phyloP scores from a whole-genome alignment of 2,329 filamentous ascomycete species.

The Stemphylium vesicarium region DNA sequence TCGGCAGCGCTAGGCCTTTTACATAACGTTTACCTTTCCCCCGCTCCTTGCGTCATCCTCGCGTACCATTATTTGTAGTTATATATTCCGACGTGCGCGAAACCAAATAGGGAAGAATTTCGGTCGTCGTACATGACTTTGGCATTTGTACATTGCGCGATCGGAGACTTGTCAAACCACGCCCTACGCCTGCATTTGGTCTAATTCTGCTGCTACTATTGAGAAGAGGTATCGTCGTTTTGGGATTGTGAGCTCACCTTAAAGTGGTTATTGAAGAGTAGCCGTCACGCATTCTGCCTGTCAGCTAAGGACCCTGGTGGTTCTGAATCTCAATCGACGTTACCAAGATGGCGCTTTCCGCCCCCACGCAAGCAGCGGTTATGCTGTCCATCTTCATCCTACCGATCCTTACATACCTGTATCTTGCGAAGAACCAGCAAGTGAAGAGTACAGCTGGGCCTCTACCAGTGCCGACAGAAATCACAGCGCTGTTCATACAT shows the following conservation, averaged over 20 bases:
- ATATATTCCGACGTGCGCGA: conserved; percentile 2
- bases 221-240: background rate
- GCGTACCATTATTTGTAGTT: conserved; percentile 1
- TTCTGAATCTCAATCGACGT: background rate
- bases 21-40: conserved; percentile 2
- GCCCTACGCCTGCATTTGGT: background rate
- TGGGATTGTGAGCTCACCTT: background rate
- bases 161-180: background rate
- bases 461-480: conserved; percentile 49
- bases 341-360: conserved; percentile 33
- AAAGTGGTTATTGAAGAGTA: background rate
- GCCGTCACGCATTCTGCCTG: background rate
- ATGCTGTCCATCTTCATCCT: conserved; percentile 37
- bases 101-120: background rate
- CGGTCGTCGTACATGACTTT: background rate
- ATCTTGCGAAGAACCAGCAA: conserved; percentile 22
- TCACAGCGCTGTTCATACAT: conserved; percentile 63
- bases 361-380: conserved; percentile 29
- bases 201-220: background rate
- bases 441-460: conserved; percentile 29
- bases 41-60: conserved; percentile 16
- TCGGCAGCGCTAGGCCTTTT: conserved; percentile 13
- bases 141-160: too few relatives aligned
- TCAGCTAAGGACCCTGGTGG: background rate
- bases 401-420: conserved; percentile 42